A percentile compares a stretch with the other conserved stretches of the same genome.
Evolutionary conservation across 768 basidiomycete species (phyloP).

Genomic region (Boletellus ananiceps): DNA sequence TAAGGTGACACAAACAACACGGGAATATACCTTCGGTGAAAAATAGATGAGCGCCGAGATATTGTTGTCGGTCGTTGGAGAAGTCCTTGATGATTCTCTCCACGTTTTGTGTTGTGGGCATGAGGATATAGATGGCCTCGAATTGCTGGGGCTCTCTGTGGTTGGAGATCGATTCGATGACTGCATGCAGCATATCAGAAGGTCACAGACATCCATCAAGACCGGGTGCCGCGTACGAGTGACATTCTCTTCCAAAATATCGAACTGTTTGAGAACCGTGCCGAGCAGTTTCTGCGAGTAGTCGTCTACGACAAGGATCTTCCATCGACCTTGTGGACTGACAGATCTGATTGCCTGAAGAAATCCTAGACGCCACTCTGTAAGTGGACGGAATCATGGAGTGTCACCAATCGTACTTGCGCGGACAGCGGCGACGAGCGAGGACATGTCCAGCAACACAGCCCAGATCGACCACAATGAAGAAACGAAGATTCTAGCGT

Average conservation of each 20-base stretch:
- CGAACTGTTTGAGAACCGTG: constrained; percentile 86
- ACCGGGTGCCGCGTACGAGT: constrained; percentile 60
- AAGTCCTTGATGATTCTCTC: constrained; percentile 90
- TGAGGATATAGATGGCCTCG: constrained; percentile 91
- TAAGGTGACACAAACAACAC: not conserved
- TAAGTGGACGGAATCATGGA: not conserved
- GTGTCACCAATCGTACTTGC: constrained; percentile 35
- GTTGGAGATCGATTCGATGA: constrained; percentile 86
- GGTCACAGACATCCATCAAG: not conserved
- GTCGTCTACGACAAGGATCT: constrained; percentile 95
- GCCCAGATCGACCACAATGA: not conserved
- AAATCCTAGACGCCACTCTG: constrained; percentile 52
- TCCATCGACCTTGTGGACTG: constrained; percentile 86
- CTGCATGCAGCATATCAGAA: constrained; percentile 39
- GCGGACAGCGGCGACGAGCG: constrained; percentile 44
- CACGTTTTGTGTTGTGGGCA: constrained; percentile 93
- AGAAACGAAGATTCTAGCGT: not conserved
- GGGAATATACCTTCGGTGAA: constrained; percentile 77
- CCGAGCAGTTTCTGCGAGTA: constrained; percentile 80
- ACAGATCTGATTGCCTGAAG: constrained; percentile 85
- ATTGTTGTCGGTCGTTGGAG: constrained; percentile 55
- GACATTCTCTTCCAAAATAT: constrained; percentile 94
- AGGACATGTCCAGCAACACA: constrained; percentile 31
- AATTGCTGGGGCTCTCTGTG: constrained; percentile 81
- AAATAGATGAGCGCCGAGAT: constrained; percentile 84